These are phyloP conservation scores for Talinum fruticosum DNA, from an alignment of 148 eudicot genomes.

Conservation along the genomic window DNA sequence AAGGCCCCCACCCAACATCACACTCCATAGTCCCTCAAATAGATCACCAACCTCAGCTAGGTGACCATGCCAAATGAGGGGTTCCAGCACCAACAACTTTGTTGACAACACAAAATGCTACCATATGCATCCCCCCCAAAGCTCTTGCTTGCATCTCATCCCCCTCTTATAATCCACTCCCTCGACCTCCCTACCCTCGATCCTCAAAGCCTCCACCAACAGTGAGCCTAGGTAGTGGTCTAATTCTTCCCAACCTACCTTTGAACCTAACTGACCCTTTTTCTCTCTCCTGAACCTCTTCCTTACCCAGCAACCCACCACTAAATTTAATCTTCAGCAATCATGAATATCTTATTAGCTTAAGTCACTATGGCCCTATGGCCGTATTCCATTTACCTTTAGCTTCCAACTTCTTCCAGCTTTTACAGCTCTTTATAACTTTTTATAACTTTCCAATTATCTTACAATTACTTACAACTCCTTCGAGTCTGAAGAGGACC, in stretches of 20 bases:
- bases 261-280: background rate
- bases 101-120: background rate
- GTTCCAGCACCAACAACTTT: background rate
- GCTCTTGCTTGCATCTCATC: background rate
- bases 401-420: too few relatives aligned
- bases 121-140: background rate
- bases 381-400: too few relatives aligned
- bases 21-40: background rate
- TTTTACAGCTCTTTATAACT: too few relatives aligned
- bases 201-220: background rate
- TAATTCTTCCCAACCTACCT: background rate
- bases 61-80: background rate
- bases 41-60: too few relatives aligned
- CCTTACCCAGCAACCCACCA: background rate
- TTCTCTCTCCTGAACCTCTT: background rate
- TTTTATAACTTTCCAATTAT: too few relatives aligned
- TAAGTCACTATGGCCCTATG: too few relatives aligned
- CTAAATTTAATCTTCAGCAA: background rate
- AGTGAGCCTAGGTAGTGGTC: background rate
- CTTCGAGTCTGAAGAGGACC: too few relatives aligned
- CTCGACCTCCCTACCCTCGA: background rate
- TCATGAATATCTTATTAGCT: background rate
- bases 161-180: background rate
- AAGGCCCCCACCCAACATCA: background rate
- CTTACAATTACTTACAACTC: too few relatives aligned